Conservation (phyloP, 2,329 filamentous ascomycete genomes). For the Nemania bipapillata region DNA sequence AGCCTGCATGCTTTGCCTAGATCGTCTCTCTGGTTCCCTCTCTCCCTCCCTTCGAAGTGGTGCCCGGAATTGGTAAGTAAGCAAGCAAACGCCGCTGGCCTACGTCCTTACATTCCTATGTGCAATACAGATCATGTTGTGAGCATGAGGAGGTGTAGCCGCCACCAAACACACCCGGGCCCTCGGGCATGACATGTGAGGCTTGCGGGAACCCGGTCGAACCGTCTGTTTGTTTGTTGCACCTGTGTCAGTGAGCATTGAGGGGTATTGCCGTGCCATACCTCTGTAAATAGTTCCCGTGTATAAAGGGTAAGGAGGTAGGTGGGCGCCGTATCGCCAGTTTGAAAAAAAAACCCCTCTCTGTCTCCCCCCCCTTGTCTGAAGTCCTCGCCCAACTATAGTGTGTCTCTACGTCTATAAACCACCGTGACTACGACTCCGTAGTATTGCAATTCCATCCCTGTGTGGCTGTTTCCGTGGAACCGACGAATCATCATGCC, state of each 20-base stretch:
- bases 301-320: background rate
- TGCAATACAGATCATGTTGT: background rate
- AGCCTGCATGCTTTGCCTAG: background rate
- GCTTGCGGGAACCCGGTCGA: background rate
- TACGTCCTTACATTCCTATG: background rate
- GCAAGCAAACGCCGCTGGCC: background rate
- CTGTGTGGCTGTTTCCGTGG: background rate
- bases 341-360: too few relatives aligned
- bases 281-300: background rate
- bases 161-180: background rate
- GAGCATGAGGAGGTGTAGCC: background rate
- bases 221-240: background rate
- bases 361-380: background rate
- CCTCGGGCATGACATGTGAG: background rate
- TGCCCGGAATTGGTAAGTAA: background rate
- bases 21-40: background rate
- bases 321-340: too few relatives aligned
- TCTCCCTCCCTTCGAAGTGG: background rate
- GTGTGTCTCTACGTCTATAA: background rate
- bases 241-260: background rate
- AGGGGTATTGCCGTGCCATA: background rate
- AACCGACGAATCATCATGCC: conserved; percentile 15
- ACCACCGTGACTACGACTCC: background rate
- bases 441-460: background rate
- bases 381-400: background rate